Evolutionary conservation across 2,329 filamentous ascomycete species (phyloP).

Genomic region (Arthrobotrys megalospora): DNA sequence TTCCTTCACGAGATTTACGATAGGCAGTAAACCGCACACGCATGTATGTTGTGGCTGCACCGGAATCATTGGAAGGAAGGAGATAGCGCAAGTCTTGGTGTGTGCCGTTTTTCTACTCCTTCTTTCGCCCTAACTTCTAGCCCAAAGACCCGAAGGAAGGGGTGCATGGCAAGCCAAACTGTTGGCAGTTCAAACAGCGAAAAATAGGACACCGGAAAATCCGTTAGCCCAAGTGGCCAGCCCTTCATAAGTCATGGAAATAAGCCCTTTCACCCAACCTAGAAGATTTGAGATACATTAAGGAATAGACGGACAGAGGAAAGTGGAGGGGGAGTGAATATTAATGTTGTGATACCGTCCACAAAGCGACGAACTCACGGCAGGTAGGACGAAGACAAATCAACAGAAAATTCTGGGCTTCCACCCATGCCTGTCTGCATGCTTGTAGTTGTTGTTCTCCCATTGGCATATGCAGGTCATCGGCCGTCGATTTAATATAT

Average conservation of each 20-base stretch:
- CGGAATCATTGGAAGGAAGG: conserved; percentile 13
- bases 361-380: conserved; percentile 33
- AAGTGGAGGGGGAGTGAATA: conserved; percentile 26
- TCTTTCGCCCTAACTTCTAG: conserved; percentile 42
- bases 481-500: conserved; percentile 6
- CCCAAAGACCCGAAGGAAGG: conserved; percentile 49
- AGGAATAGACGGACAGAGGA: conserved; percentile 4
- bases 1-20: neutral
- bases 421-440: neutral
- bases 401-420: conserved; percentile 50
- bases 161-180: conserved; percentile 32
- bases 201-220: conserved; percentile 16
- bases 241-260: conserved; percentile 23
- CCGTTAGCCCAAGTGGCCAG: neutral
- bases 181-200: conserved; percentile 10
- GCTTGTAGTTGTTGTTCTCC: neutral
- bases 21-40: conserved; percentile 15
- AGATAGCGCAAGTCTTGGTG: conserved; percentile 20
- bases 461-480: conserved; percentile 50
- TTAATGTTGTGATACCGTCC: conserved; percentile 46
- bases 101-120: conserved; percentile 40
- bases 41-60: conserved; percentile 15
- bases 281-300: conserved; percentile 46
- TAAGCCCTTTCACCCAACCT: conserved; percentile 18
- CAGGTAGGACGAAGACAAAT: conserved; percentile 45